Evolutionary conservation across 1,139 yeast species (phyloP).

Genomic region (Sugiyamaella novakii): DNA sequence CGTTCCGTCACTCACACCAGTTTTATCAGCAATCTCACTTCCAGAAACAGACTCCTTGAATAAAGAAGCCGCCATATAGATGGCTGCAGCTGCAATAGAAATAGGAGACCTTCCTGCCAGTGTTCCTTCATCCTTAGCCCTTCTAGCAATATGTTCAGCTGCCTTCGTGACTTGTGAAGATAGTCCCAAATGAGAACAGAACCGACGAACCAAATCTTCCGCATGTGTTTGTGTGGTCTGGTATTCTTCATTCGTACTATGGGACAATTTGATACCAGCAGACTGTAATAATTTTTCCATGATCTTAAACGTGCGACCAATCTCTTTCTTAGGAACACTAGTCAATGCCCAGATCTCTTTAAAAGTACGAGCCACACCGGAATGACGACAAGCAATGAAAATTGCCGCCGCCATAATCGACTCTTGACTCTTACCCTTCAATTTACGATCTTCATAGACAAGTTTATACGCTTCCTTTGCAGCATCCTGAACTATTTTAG

Average conservation of each 20-base stretch:
- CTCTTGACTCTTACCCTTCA: constrained; percentile 91
- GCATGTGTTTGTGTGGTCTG: constrained; percentile 90
- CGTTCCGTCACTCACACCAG: constrained; percentile 99
- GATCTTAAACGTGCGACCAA: constrained; percentile 73
- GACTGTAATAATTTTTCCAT: constrained; percentile 66
- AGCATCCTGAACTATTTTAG: constrained; percentile 94
- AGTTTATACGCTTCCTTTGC: constrained; percentile 95
- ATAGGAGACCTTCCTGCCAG: constrained; percentile 97
- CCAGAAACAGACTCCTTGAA: constrained; percentile 71
- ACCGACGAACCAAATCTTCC: constrained; percentile 92
- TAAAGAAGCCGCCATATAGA: constrained; percentile 85
- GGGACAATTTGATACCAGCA: constrained; percentile 40
- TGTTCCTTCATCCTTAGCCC: constrained; percentile 88
- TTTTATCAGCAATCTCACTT: constrained; percentile 80
- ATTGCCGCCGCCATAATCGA: constrained; percentile 97
- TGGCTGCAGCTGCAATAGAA: constrained; percentile 96
- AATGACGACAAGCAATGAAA: constrained; percentile 91
- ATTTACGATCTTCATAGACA: constrained; percentile 82
- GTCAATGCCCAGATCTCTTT: constrained; percentile 96
- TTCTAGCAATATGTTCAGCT: constrained; percentile 88
- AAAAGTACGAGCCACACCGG: constrained; percentile 91
- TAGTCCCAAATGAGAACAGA: constrained; percentile 92
- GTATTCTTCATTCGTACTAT: constrained; percentile 40
- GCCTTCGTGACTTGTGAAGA: constrained; percentile 85
- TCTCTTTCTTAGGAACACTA: constrained; percentile 90